Base-by-base conservation (phyloP, 1,139 yeast genomes). In the Taphrina communis region DNA sequence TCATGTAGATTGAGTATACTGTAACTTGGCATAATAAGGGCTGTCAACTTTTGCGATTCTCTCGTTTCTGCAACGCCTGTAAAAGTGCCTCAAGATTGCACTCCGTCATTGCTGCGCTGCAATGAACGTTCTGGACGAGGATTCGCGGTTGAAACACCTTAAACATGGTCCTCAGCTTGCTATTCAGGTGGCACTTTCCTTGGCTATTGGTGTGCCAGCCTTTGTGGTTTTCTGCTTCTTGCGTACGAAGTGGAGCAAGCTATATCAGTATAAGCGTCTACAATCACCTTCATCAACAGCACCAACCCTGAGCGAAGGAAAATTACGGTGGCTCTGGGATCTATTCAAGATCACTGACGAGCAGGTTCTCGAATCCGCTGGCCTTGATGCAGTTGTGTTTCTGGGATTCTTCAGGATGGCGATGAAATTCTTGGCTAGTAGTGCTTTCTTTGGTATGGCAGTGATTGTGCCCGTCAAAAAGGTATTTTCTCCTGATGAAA, bases 341-440 rank as follows among this genome's bases (percentile, higher is more conserved):
- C 79, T 93, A 19, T 85, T 85, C 76, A 78, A 78, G 19, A 86
- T 92, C 19, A 82, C 83, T 36, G 98, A 94, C 74, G 84, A 85
- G 46, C 91, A 92, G 73, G 85, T 94, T 1, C 81, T 94, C 68
- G 93, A 90, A 71, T 88, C 88, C 75, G 97, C 97, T 0, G 99
- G 99, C 0, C 80, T 94, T 56, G 99, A 94, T 79, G 97, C 98
- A 0, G 92, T 85, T 78, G 97, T 93, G 25, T 90, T 88, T 75
- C 79, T 90, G 39, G 88, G 89, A 17, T 90, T 90, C 77, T 91
- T 90, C 82, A 84, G 86, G 72, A 88, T 89, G 87, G 85, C 92
- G 51, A 88, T 90, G 70, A 84, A 84, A 75, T 82, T 88, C 48
- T 79, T 90, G 39, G 77, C 83, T 6, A 79, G 84, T 0, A 84